Evolutionary conservation across 129 eudicot species (phyloP), one percentile per base, ranked within the genome.

Genomic region (Lonicera japonica): DNA sequence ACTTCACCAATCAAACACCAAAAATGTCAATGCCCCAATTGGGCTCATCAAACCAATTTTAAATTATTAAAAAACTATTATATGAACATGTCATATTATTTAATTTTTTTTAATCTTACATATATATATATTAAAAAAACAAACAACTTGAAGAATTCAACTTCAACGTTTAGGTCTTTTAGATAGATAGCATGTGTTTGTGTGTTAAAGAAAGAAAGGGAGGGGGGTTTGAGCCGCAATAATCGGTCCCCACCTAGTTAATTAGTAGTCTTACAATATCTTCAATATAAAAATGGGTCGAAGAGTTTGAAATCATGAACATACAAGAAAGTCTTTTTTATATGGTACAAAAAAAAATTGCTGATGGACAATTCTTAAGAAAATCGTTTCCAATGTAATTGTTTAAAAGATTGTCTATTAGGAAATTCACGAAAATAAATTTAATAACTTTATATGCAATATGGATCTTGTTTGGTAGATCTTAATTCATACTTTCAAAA

Each of bases 101-200:
- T 24, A 41, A 22, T 23, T 21, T 18, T 55, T 73, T 52, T 69
- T n/a, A n/a, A n/a, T 14, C 25, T 60, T 56, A 54, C 76, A 51
- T 6, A 79, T 29, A 12, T 15, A 12, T 8, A n/a, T 55, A 55
- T 43, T 45, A 52, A 43, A 34, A 67, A 10, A 19, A 58, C 39
- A 45, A 21, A 43, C 67, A 75, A 78, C 85, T 80, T 72, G 97
- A 73, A 80, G 90, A 89, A 75, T 82, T 89, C 88, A 89, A 89
- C 82, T 89, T 89, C 97, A 86, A 86, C 95, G 90, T 77, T 89
- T 75, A 77, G 81, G 89, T 84, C 89, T 88, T 88, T 68, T 52
- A 84, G 79, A 75, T 65, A 69, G 72, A 75, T 65, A 69, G 72
- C 79, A 67, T 63, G 40, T 19, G 63, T 14, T 1, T 0, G 54